Conservation (phyloP, 129 eudicot species). For the Tagetes erecta region DNA sequence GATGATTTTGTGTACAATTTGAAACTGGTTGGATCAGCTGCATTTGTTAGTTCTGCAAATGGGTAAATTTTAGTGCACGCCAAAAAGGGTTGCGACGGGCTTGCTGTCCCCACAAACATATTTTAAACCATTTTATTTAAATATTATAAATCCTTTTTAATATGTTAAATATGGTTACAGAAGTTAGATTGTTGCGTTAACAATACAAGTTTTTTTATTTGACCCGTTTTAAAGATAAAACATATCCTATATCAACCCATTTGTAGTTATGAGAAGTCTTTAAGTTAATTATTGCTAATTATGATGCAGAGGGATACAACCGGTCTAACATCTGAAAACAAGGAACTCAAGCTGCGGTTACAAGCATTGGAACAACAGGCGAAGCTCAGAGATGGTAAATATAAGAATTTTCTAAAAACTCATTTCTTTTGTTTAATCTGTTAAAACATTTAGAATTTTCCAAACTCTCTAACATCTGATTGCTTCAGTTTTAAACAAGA, state of each 20-base stretch:
- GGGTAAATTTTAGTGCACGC: neutral
- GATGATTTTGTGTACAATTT: no score
- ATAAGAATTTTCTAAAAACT: neutral
- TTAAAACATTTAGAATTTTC: neutral
- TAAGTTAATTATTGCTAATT: conserved; percentile 17
- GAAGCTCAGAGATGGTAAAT: conserved; percentile 82
- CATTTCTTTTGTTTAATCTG: neutral
- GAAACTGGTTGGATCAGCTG: neutral
- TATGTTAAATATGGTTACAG: neutral
- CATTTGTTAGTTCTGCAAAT: neutral
- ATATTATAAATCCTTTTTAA: neutral
- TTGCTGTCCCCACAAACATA: neutral
- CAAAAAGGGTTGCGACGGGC: neutral
- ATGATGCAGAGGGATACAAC: conserved; percentile 67
- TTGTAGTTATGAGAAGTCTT: neutral
- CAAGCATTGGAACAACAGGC: conserved; percentile 95
- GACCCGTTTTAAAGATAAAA: conserved; percentile 1
- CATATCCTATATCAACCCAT: neutral
- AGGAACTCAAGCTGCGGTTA: conserved; percentile 78
- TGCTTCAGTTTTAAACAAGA: neutral
- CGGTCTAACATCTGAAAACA: conserved; percentile 80
- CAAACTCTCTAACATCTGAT: neutral
- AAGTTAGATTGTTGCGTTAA: neutral
- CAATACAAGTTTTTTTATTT: neutral
- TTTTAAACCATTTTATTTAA: no score